Evolutionary conservation across 768 basidiomycete species (phyloP).

Genomic region (Tephrocybe sp.): DNA sequence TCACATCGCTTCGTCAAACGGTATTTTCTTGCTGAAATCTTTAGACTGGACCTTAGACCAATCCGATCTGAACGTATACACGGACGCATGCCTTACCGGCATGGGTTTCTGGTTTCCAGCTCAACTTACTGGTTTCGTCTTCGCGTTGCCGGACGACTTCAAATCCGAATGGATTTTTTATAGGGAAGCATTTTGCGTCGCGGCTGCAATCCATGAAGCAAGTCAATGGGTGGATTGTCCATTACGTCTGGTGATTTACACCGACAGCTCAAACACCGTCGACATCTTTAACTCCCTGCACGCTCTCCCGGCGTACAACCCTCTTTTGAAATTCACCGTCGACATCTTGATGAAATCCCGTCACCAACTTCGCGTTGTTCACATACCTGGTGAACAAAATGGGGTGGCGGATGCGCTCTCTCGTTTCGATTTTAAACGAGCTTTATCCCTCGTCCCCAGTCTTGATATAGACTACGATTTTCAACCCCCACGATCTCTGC

Average conservation of each 20-base stretch:
- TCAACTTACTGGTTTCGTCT: slow-evolving; percentile 9
- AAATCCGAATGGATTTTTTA: slow-evolving; percentile 20
- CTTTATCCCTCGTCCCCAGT: too few relatives aligned
- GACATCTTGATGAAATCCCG: too few relatives aligned
- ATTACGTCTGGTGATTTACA: slow-evolving; percentile 16
- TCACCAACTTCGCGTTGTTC: too few relatives aligned
- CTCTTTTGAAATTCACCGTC: too few relatives aligned
- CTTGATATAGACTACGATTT: too few relatives aligned
- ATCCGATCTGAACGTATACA: slow-evolving; percentile 16
- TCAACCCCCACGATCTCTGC: too few relatives aligned
- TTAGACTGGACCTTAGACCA: slow-evolving; percentile 12
- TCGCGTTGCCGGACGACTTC: neutral
- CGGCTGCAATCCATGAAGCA: slow-evolving; percentile 12
- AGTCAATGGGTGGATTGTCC: neutral
- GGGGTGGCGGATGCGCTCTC: too few relatives aligned
- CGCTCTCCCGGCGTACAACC: slow-evolving; percentile 11
- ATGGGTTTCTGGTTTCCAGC: slow-evolving; percentile 25
- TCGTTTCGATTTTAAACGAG: too few relatives aligned
- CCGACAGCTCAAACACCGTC: slow-evolving; percentile 23
- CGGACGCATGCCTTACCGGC: slow-evolving; percentile 21
- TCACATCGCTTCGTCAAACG: neutral
- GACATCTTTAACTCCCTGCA: neutral
- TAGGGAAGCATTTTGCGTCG: slow-evolving; percentile 23
- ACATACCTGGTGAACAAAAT: too few relatives aligned
- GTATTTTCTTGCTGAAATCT: neutral